These are phyloP conservation scores for Nicotiana rustica DNA, from an alignment of 305 asterid species.

Conservation along the genomic window DNA sequence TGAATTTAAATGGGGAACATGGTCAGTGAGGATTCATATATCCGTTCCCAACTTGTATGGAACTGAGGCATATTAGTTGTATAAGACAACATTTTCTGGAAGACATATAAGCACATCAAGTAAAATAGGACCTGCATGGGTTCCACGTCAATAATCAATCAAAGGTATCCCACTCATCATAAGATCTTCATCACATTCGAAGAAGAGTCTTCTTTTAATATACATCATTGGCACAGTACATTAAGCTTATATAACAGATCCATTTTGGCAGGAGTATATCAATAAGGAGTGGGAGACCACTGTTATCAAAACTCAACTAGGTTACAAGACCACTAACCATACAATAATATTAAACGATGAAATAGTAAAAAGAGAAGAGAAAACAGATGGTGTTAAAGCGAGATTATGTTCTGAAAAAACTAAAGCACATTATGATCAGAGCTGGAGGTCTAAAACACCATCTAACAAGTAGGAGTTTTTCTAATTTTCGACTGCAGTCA, in stretches of 20 bases:
- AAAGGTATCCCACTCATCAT: not conserved
- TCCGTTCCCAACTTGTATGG: too few relatives aligned
- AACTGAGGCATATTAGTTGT: too few relatives aligned
- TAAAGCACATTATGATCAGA: conserved; percentile 8
- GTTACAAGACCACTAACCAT: not conserved
- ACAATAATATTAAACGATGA: not conserved
- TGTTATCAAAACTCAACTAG: not conserved
- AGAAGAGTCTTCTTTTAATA: not conserved
- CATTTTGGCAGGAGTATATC: not conserved
- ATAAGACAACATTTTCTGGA: not conserved
- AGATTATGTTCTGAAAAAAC: not conserved
- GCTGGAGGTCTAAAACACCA: not conserved
- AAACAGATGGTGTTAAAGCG: conserved; percentile 4
- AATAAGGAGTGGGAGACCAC: not conserved
- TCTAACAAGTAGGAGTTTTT: not conserved
- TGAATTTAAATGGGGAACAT: too few relatives aligned
- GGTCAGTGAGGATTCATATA: too few relatives aligned
- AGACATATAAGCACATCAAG: not conserved
- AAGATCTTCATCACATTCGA: not conserved
- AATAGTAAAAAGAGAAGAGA: not conserved
- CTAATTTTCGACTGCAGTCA: not conserved
- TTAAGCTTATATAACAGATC: not conserved
- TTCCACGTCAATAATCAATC: not conserved
- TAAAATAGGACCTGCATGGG: not conserved
- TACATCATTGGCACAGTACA: not conserved